phyloP scores from a whole-genome alignment of 1,284 basidiomycete genomes.

The Rhodotorula sp. region DNA sequence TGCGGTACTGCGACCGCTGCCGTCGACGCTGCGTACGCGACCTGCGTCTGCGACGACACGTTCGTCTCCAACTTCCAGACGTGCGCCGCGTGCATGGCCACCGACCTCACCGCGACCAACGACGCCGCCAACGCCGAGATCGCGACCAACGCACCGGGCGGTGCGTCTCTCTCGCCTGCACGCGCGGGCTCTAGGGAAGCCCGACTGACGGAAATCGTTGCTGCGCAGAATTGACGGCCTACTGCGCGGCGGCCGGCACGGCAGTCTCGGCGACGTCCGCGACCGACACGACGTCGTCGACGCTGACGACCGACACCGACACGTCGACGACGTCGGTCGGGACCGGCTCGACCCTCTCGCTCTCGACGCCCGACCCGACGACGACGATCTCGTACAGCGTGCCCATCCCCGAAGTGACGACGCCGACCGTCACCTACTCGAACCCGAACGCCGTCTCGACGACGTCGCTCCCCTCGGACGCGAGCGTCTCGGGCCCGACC shows the following conservation, averaged over 20 bases:
- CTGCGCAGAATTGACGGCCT: conserved; percentile 3
- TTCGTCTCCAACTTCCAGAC: conserved; percentile 6
- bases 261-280: background rate
- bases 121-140: conserved; percentile 14
- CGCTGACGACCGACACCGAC: background rate
- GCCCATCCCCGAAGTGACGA: background rate
- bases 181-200: too few species aligned
- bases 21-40: background rate
- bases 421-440: background rate
- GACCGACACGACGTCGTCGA: background rate
- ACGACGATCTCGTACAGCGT: background rate
- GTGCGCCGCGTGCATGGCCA: conserved; percentile 12
- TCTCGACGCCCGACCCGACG: background rate
- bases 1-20: conserved; percentile 2
- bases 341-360: background rate
- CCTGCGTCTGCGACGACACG: conserved; percentile 15
- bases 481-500: background rate
- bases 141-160: background rate
- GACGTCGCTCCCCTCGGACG: background rate
- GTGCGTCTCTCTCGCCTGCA: background rate
- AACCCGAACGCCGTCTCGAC: background rate
- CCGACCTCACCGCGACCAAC: background rate
- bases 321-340: background rate
- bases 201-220: background rate
- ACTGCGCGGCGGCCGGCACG: conserved; percentile 6